Conservation (phyloP, 495 filamentous ascomycete genomes). For the Penicillium mononematosum region DNA sequence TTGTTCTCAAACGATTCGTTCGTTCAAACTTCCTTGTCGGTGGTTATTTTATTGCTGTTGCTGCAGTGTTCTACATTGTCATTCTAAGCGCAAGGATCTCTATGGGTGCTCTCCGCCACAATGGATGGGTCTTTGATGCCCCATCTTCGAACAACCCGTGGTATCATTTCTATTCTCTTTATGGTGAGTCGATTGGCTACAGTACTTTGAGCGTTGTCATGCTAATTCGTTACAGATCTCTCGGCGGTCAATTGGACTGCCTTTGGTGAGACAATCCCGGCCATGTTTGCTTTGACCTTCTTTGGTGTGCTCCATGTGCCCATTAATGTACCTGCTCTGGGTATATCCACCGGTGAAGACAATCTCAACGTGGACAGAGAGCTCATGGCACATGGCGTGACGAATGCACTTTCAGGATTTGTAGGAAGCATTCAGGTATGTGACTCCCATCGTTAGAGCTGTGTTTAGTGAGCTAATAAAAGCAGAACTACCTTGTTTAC, state of each 20-base stretch:
- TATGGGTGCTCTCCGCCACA: slow-evolving; percentile 58
- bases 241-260: slow-evolving; percentile 75
- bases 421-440: slow-evolving; percentile 80
- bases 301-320: slow-evolving; percentile 96
- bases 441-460: neutral
- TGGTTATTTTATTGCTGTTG: slow-evolving; percentile 80
- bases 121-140: slow-evolving; percentile 87
- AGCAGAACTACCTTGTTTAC: slow-evolving; percentile 89
- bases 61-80: slow-evolving; percentile 78
- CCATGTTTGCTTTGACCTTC: slow-evolving; percentile 97
- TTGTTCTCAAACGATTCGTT: slow-evolving; percentile 68
- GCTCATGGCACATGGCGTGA: slow-evolving; percentile 88
- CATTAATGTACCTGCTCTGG: slow-evolving; percentile 93
- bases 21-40: slow-evolving; percentile 81
- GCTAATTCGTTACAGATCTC: slow-evolving; percentile 55
- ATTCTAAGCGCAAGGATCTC: slow-evolving; percentile 61
- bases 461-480: slow-evolving; percentile 10
- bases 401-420: slow-evolving; percentile 84
- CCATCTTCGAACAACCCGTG: slow-evolving; percentile 83
- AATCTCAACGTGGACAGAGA: slow-evolving; percentile 88
- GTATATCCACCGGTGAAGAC: slow-evolving; percentile 84
- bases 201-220: neutral
- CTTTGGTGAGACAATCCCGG: slow-evolving; percentile 74
- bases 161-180: slow-evolving; percentile 95
- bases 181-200: slow-evolving; percentile 55